A percentile compares a stretch with the other conserved stretches of the same genome.
Conservation (phyloP, 257 asterid species). For the Osmanthus fragrans region DNA sequence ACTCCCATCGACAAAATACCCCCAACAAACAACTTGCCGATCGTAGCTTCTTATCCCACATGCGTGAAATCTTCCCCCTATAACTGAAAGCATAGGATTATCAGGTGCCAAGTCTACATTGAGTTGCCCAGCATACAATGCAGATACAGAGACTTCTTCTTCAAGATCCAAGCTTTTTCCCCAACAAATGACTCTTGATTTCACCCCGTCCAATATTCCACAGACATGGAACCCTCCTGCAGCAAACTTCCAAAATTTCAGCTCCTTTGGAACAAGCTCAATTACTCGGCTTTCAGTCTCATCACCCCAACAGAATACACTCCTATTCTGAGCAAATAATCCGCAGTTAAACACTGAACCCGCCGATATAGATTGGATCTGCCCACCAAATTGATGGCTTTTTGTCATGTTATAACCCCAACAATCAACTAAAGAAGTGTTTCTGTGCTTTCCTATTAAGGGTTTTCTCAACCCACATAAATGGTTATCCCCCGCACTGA, state of each 20-base stretch:
- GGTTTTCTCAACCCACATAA: slow-evolving; percentile 82
- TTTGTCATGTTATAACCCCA: slow-evolving; percentile 95
- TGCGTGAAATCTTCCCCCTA: slow-evolving; percentile 80
- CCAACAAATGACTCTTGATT: slow-evolving; percentile 66
- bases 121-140: slow-evolving; percentile 39
- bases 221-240: slow-evolving; percentile 94
- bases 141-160: slow-evolving; percentile 42
- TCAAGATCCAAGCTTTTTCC: slow-evolving; percentile 73
- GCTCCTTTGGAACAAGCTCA: slow-evolving; percentile 47
- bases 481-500: slow-evolving; percentile 92
- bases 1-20: slow-evolving; percentile 57
- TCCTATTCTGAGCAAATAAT: slow-evolving; percentile 66
- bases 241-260: slow-evolving; percentile 61
- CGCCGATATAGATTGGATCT: slow-evolving; percentile 78
- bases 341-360: slow-evolving; percentile 89
- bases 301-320: slow-evolving; percentile 93
- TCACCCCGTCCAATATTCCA: slow-evolving; percentile 65
- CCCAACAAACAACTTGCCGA: slow-evolving; percentile 82
- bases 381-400: slow-evolving; percentile 62
- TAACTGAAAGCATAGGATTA: slow-evolving; percentile 67
- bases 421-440: slow-evolving; percentile 73
- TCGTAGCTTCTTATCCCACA: slow-evolving; percentile 77
- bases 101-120: slow-evolving; percentile 53
- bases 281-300: slow-evolving; percentile 63
- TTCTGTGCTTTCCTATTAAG: slow-evolving; percentile 58